These are phyloP conservation scores for Furcasterigmium sp. DNA, from an alignment of 2,329 filamentous ascomycete species.

Conservation along the genomic window DNA sequence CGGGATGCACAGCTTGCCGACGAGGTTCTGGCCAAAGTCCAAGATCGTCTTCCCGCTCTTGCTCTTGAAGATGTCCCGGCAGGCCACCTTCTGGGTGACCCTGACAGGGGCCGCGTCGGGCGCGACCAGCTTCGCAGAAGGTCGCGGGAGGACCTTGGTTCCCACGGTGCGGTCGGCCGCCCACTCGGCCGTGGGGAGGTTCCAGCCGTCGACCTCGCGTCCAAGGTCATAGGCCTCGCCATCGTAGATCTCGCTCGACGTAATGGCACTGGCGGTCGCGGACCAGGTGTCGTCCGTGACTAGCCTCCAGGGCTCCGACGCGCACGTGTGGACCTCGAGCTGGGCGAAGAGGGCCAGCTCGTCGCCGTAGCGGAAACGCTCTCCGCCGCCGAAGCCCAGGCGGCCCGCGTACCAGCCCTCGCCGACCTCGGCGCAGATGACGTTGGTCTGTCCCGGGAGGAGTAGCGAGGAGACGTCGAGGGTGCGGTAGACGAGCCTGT, in stretches of 20 bases:
- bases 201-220: constrained; percentile 15
- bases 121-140: constrained; percentile 17
- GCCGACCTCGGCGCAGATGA: constrained; percentile 38
- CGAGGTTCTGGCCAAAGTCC: constrained; percentile 9
- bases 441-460: constrained; percentile 25
- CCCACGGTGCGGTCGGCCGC: neutral
- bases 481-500: constrained; percentile 35
- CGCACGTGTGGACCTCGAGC: constrained; percentile 15
- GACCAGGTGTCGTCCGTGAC: constrained; percentile 24
- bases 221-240: constrained; percentile 25
- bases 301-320: constrained; percentile 14
- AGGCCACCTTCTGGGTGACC: constrained; percentile 13
- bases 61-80: constrained; percentile 19
- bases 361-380: constrained; percentile 24
- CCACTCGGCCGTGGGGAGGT: constrained; percentile 1
- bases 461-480: constrained; percentile 34
- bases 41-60: constrained; percentile 40
- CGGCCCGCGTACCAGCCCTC: constrained; percentile 47
- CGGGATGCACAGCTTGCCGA: constrained; percentile 6
- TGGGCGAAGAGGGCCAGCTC: constrained; percentile 22
- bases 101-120: constrained; percentile 26
- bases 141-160: constrained; percentile 10
- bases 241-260: constrained; percentile 18
- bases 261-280: constrained; percentile 12
- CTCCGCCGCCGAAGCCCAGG: constrained; percentile 22